Base-by-base conservation (phyloP, 208 protist genomes). In the Leishmania martiniquensis region DNA sequence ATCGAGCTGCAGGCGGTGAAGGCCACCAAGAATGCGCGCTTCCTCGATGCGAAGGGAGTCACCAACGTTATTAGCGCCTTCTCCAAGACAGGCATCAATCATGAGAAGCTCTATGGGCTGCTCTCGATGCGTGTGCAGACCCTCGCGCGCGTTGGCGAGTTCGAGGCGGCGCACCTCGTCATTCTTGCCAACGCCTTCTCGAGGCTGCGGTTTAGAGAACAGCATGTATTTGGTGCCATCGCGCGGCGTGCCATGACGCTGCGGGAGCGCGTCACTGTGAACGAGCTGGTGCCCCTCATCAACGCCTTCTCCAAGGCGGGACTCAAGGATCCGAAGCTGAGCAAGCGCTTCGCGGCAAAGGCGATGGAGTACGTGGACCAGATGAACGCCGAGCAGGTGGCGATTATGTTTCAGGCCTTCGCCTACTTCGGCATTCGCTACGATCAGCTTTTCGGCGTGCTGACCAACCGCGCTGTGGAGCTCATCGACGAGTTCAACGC, bases 401-500 rank as follows among this genome's bases (percentile, higher is more conserved):
- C 93, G n/a, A 67, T 86, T 20, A 92, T 95, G 84, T 98, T 98
- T 63, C 89, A 97, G 83, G 91, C 95, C 4, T 98, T 98, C 74
- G 93, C 90, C 29, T 86, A 87, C 78, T 97, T 98, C 78, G 95
- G 95, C 62, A 96, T 98, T 54, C 93, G 93, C 54, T 98, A 98
- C 85, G 95, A 98, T 76, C 95, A 98, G 82, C 87, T 98, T 59
- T 98, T 98, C 77, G 95, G 95, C 32, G 93, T 98, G 29, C 89
- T 98, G n/a, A 98, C 95, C 29, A 98, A 98, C 67, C 90, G 95
- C 42, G 95, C 95, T 13, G 95, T 98, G 25, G 93, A 98, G 83
- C 89, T 98, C 12, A 98, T 98, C 75, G 95, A 98, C 76, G 92
- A 96, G 87, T 98, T 97, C 80, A 97, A 94, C 81, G 95, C 95